Conservation (phyloP, 83 land plant species). For the Thuja plicata region DNA sequence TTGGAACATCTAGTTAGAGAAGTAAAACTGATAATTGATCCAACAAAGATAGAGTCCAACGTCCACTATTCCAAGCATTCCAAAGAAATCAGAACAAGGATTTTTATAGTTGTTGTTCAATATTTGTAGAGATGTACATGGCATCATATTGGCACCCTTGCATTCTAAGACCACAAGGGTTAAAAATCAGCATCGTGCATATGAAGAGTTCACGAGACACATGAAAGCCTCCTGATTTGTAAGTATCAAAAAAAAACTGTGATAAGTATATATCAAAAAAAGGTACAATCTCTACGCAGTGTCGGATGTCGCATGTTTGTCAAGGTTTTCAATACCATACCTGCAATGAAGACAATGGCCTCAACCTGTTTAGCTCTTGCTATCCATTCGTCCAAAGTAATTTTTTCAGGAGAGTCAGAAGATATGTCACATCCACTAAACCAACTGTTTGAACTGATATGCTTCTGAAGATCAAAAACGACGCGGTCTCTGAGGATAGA, state of each 20-base stretch:
- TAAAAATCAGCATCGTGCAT: too few species aligned
- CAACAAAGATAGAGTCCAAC: too few species aligned
- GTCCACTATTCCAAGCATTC: too few species aligned
- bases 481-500: slow-evolving; percentile 53
- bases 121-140: too few species aligned
- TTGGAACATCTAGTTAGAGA: too few species aligned
- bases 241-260: too few species aligned
- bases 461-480: slow-evolving; percentile 54
- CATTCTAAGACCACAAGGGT: too few species aligned
- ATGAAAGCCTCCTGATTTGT: neutral
- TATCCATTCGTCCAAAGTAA: slow-evolving; percentile 60
- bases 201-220: neutral
- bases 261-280: neutral
- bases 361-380: slow-evolving; percentile 55
- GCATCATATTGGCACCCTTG: too few species aligned
- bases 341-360: slow-evolving; percentile 87
- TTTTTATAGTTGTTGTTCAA: too few species aligned
- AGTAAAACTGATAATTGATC: too few species aligned
- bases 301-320: neutral
- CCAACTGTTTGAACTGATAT: slow-evolving; percentile 36
- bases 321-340: slow-evolving; percentile 24
- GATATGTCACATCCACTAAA: slow-evolving; percentile 55
- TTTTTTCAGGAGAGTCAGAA: slow-evolving; percentile 52
- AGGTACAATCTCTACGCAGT: neutral
- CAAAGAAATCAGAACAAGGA: too few species aligned